Conservation (phyloP, 257 asterid genomes). For the Sherardia arvensis region DNA sequence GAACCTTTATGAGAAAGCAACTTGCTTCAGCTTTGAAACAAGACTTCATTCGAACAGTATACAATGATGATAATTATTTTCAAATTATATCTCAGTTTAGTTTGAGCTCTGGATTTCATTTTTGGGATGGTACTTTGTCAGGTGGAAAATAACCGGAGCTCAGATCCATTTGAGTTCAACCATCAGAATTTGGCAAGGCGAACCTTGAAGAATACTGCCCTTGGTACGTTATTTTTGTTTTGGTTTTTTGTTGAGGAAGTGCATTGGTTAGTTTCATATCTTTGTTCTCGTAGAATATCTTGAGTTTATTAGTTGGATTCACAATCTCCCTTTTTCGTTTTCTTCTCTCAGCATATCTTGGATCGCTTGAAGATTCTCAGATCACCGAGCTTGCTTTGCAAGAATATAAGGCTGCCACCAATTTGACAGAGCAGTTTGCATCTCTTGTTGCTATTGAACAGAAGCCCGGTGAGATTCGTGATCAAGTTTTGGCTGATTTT, state of each 20-base stretch:
- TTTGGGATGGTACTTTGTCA: constrained; percentile 13
- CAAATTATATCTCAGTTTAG: neutral
- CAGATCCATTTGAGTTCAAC: constrained; percentile 49
- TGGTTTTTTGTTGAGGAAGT: neutral
- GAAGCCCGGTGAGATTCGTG: constrained; percentile 60
- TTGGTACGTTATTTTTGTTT: constrained; percentile 33
- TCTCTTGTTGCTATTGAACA: constrained; percentile 79
- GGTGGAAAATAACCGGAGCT: constrained; percentile 52
- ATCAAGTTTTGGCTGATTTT: constrained; percentile 79
- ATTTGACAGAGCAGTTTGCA: constrained; percentile 87
- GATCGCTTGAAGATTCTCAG: constrained; percentile 51
- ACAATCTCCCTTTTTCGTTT: neutral
- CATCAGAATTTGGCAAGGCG: constrained; percentile 71
- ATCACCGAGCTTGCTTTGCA: constrained; percentile 55
- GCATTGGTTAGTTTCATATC: neutral
- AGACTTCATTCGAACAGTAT: constrained; percentile 50
- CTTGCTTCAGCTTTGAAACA: constrained; percentile 60
- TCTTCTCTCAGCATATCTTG: constrained; percentile 54
- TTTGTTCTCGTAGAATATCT: neutral
- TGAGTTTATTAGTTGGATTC: no score
- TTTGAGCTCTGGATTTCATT: neutral
- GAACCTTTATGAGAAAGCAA: constrained; percentile 58
- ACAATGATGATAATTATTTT: constrained; percentile 12
- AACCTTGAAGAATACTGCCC: constrained; percentile 63
- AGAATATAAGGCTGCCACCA: constrained; percentile 70